Percentiles rank a stretch among this genome's conserved stretches.
These are phyloP conservation scores for Huntiella decipiens DNA, from an alignment of 2,329 filamentous ascomycete species.

Conservation along the genomic window DNA sequence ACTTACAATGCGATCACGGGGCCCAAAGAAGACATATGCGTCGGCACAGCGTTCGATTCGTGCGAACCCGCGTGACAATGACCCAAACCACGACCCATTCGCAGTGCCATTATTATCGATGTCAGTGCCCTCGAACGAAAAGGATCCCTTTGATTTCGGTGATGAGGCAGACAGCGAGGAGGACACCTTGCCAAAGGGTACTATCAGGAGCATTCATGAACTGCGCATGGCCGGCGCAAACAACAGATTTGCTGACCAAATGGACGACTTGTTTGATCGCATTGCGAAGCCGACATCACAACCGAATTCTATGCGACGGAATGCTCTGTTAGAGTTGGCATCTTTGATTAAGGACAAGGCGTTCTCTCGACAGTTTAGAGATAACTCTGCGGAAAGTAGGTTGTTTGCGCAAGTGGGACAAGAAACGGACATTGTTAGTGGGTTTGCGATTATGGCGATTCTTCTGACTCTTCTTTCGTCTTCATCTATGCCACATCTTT, in stretches of 20 bases:
- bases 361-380: slow-evolving; percentile 52
- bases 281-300: slow-evolving; percentile 32
- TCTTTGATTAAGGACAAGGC: slow-evolving; percentile 40
- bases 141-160: slow-evolving; percentile 11
- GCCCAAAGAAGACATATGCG: slow-evolving; percentile 22
- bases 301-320: slow-evolving; percentile 33
- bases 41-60: slow-evolving; percentile 15
- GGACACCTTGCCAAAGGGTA: slow-evolving; percentile 24
- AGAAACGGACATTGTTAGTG: slow-evolving; percentile 40
- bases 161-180: slow-evolving; percentile 20
- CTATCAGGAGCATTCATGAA: slow-evolving; percentile 46
- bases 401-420: slow-evolving; percentile 43
- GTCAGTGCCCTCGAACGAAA: slow-evolving; percentile 4
- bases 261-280: slow-evolving; percentile 43
- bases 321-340: slow-evolving; percentile 39
- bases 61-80: slow-evolving; percentile 5
- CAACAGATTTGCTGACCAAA: slow-evolving; percentile 44
- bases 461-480: slow-evolving; percentile 42
- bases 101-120: slow-evolving; percentile 3
- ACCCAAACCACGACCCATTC: slow-evolving; percentile 11
- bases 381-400: slow-evolving; percentile 51
- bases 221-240: slow-evolving; percentile 46
- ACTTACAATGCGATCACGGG: slow-evolving; percentile 12
- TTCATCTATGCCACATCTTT: slow-evolving; percentile 38
- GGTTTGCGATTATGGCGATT: slow-evolving; percentile 45